Percentiles rank a stretch among this genome's conserved stretches.
Conservation (phyloP, 2,329 filamentous ascomycete species). For the Grosmannia huntii region DNA sequence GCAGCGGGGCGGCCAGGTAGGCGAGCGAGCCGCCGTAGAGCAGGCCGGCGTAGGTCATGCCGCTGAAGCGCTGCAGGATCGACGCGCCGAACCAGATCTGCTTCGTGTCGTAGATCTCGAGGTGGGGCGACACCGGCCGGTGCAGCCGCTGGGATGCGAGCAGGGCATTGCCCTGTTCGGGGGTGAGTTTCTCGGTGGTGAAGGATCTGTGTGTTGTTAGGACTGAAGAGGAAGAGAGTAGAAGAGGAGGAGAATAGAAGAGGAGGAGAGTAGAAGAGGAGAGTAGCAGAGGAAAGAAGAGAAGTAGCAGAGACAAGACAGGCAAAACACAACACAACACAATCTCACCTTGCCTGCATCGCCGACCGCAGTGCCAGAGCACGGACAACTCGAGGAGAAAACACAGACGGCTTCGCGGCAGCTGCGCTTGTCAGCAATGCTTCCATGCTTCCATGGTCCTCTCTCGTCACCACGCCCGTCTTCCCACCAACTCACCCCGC, state of each 20-base stretch:
- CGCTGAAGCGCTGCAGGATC: constrained; percentile 74
- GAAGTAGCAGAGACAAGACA: too few species aligned
- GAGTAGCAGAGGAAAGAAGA: too few species aligned
- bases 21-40: constrained; percentile 71
- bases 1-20: constrained; percentile 67
- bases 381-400: constrained; percentile 34
- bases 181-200: constrained; percentile 44
- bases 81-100: constrained; percentile 72
- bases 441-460: not conserved
- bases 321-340: not conserved
- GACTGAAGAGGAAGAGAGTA: not conserved
- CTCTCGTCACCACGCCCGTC: not conserved
- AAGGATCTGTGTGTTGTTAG: constrained; percentile 26
- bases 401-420: constrained; percentile 32
- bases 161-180: constrained; percentile 44
- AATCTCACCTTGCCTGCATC: constrained; percentile 33
- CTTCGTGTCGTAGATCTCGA: constrained; percentile 72
- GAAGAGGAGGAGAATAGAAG: not conserved
- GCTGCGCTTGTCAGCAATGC: constrained; percentile 9
- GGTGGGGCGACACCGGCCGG: constrained; percentile 75
- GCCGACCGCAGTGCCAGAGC: constrained; percentile 30
- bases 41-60: constrained; percentile 53
- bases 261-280: too few species aligned
- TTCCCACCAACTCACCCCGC: constrained; percentile 33
- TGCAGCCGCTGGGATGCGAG: constrained; percentile 68